Evolutionary conservation across 768 basidiomycete species (phyloP).

Genomic region (Lepiota subincarnata): DNA sequence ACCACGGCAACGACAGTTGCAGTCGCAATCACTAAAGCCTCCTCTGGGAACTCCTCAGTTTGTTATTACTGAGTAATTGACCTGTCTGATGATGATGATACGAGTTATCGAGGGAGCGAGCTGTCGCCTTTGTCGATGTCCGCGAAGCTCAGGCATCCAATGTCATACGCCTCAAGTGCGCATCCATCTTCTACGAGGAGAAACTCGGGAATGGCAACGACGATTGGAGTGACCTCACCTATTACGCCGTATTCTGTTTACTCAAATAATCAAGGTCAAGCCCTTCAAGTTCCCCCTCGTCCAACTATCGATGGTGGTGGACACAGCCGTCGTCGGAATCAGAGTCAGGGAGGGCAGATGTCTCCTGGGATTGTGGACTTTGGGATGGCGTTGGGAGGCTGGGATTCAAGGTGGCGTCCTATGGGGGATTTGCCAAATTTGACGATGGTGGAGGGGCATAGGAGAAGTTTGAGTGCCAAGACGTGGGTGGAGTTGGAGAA

Average conservation of each 20-base stretch:
- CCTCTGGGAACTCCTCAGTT: neutral
- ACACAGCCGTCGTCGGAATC: neutral
- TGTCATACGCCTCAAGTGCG: too few relatives aligned
- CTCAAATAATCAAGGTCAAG: neutral
- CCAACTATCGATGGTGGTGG: neutral
- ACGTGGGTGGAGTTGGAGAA: neutral
- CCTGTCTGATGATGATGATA: constrained; percentile 1
- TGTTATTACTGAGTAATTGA: neutral
- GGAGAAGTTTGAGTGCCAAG: constrained; percentile 4
- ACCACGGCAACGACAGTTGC: neutral
- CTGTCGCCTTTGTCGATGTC: constrained; percentile 8
- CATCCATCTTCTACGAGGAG: neutral
- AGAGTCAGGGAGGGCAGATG: neutral
- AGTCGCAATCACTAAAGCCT: too few relatives aligned
- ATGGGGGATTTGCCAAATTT: neutral
- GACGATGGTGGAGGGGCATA: neutral
- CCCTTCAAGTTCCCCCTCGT: too few relatives aligned
- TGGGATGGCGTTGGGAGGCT: constrained; percentile 14
- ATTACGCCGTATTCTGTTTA: neutral
- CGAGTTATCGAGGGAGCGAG: neutral
- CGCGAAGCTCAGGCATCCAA: too few relatives aligned
- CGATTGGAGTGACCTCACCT: neutral
- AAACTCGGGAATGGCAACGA: neutral
- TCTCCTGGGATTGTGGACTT: constrained; percentile 7
- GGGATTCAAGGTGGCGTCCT: constrained; percentile 1